Conservation (phyloP, 1,139 yeast genomes). For the Kodamaea arcana region DNA sequence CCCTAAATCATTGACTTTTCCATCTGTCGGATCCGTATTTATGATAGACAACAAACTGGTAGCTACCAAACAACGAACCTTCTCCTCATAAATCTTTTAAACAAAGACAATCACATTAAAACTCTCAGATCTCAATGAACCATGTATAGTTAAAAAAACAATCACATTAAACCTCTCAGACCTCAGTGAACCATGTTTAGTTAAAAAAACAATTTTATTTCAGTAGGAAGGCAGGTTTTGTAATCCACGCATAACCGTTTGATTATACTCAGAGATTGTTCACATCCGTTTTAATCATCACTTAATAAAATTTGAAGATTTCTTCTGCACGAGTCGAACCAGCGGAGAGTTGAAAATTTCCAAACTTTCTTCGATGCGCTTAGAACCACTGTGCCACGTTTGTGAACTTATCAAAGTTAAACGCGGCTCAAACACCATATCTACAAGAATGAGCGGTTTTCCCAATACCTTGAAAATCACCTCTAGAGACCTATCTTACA, state of each 20-base stretch:
- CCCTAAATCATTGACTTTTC: no score
- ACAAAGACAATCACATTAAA: no score
- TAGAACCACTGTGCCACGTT: constrained; percentile 15
- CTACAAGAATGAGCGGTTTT: constrained; percentile 7
- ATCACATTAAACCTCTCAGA: no score
- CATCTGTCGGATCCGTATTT: no score
- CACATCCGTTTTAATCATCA: constrained; percentile 52
- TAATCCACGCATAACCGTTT: constrained; percentile 43
- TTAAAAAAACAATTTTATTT: constrained; percentile 16
- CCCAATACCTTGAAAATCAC: no score
- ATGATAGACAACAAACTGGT: no score
- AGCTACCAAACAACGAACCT: no score
- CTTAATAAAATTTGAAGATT: constrained; percentile 20
- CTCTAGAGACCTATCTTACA: no score
- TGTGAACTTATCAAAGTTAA: constrained; percentile 6
- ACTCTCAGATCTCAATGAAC: no score
- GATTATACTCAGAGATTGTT: constrained; percentile 50
- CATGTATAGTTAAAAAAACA: no score
- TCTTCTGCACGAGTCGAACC: background rate
- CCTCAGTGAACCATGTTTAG: no score
- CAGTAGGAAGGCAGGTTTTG: constrained; percentile 56
- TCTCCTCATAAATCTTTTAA: no score
- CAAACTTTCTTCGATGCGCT: constrained; percentile 6
- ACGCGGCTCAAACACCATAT: constrained; percentile 3
- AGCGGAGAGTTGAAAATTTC: constrained; percentile 1